Evolutionary conservation across 495 filamentous ascomycete genomes (phyloP).

Genomic region (Rhypophila decipiens): DNA sequence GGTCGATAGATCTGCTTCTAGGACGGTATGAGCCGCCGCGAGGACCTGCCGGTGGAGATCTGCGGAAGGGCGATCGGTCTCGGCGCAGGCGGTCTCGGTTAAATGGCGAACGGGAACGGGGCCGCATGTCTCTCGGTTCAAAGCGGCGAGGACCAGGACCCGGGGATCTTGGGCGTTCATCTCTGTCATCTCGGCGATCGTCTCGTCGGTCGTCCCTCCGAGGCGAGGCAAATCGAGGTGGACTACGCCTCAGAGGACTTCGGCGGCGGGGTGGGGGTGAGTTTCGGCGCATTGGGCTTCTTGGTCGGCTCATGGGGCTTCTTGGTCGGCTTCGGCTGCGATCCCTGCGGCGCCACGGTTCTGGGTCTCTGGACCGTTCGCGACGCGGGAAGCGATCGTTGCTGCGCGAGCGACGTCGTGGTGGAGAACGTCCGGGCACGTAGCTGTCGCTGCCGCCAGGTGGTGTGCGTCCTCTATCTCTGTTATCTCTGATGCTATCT

Average conservation of each 20-base stretch:
- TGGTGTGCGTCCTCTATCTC: constrained; percentile 22
- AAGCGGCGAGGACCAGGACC: constrained; percentile 25
- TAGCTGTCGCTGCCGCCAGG: constrained; percentile 29
- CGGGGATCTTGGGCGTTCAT: constrained; percentile 19
- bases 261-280: constrained; percentile 29
- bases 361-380: constrained; percentile 30
- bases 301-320: constrained; percentile 31
- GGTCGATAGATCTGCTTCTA: constrained; percentile 37
- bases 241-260: constrained; percentile 17
- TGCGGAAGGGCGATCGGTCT: constrained; percentile 32
- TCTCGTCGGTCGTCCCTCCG: constrained; percentile 27
- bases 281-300: constrained; percentile 30
- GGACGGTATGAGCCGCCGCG: constrained; percentile 33
- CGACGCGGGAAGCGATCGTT: constrained; percentile 29
- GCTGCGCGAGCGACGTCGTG: constrained; percentile 28
- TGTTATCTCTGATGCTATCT: constrained; percentile 13
- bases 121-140: constrained; percentile 16
- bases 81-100: constrained; percentile 34
- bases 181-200: constrained; percentile 27
- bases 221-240: constrained; percentile 34
- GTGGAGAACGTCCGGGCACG: constrained; percentile 27
- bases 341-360: constrained; percentile 25
- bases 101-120: constrained; percentile 43
- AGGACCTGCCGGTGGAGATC: constrained; percentile 27
- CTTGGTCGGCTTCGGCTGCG: constrained; percentile 37